Percentiles rank a stretch among this genome's conserved stretches.
These are phyloP conservation scores for Bryoerythrophyllum caledonicum DNA, from an alignment of 225 moss, liverwort and hornwort genomes.

Conservation along the genomic window DNA sequence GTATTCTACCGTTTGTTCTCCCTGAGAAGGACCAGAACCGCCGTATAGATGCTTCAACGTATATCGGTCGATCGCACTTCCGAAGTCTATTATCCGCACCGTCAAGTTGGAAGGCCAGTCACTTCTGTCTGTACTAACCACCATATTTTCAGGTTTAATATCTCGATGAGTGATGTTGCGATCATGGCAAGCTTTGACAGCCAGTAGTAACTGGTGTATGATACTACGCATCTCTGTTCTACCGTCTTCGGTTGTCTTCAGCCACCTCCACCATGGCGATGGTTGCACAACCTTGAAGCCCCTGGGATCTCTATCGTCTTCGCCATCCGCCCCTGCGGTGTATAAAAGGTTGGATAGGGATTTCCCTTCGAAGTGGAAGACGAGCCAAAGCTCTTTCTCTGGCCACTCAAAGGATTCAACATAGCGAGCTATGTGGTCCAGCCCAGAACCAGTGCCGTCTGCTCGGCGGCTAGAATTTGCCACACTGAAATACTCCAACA, in stretches of 20 bases:
- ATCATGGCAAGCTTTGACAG: slow-evolving; percentile 75
- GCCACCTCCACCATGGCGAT: slow-evolving; percentile 90
- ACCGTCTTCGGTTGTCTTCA: slow-evolving; percentile 71
- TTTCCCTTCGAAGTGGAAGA: slow-evolving; percentile 76
- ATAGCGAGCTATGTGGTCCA: slow-evolving; percentile 70
- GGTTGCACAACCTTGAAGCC: slow-evolving; percentile 74
- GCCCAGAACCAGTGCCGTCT: slow-evolving; percentile 33
- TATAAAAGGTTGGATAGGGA: slow-evolving; percentile 74
- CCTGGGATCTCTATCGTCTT: slow-evolving; percentile 49
- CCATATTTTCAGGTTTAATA: slow-evolving; percentile 90
- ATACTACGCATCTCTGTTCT: slow-evolving; percentile 67
- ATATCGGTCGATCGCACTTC: slow-evolving; percentile 75
- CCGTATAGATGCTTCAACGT: slow-evolving; percentile 69
- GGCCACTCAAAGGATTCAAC: slow-evolving; percentile 78
- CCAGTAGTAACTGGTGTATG: slow-evolving; percentile 65
- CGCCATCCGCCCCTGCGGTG: slow-evolving; percentile 42
- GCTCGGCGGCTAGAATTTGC: slow-evolving; percentile 32
- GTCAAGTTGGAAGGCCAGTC: slow-evolving; percentile 76
- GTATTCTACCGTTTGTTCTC: slow-evolving; percentile 78
- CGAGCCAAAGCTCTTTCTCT: slow-evolving; percentile 71
- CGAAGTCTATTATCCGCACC: slow-evolving; percentile 79
- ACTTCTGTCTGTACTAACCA: slow-evolving; percentile 51
- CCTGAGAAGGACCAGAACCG: slow-evolving; percentile 66
- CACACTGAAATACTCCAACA: slow-evolving; percentile 40
- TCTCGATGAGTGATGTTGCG: slow-evolving; percentile 86